phyloP scores from a whole-genome alignment of 305 asterid species.

The Galium porrigens region DNA sequence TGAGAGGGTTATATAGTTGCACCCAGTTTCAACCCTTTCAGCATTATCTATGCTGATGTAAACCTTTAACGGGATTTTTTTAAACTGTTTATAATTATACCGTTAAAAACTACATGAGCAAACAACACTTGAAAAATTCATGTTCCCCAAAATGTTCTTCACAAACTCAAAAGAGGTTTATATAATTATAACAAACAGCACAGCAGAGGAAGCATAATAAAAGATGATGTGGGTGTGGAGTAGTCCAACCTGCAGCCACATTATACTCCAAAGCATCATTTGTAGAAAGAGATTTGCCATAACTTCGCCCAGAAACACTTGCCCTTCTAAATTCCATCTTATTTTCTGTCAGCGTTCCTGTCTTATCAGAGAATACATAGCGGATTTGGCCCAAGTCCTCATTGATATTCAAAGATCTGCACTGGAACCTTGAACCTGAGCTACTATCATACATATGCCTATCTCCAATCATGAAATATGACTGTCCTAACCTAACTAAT shows the following conservation, averaged over 20 bases:
- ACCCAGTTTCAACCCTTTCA: neutral
- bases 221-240: conserved; percentile 13
- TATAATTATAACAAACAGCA: neutral
- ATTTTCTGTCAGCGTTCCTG: conserved; percentile 93
- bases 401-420: conserved; percentile 92
- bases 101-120: neutral
- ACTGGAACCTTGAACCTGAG: conserved; percentile 81
- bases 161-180: neutral
- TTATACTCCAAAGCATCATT: conserved; percentile 28
- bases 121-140: neutral
- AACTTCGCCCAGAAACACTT: conserved; percentile 65
- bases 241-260: conserved; percentile 43
- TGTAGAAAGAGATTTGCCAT: conserved; percentile 30
- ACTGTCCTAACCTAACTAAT: conserved; percentile 91
- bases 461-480: conserved; percentile 96
- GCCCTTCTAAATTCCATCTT: conserved; percentile 93
- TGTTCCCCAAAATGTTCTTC: neutral
- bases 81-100: too few species aligned
- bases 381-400: conserved; percentile 97
- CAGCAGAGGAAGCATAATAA: neutral
- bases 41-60: neutral
- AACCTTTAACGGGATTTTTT: neutral
- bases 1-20: neutral
- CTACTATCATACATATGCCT: conserved; percentile 58
- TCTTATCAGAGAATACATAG: conserved; percentile 82